Base-by-base conservation (phyloP, 1,284 basidiomycete genomes). In the Irpex sp. region DNA sequence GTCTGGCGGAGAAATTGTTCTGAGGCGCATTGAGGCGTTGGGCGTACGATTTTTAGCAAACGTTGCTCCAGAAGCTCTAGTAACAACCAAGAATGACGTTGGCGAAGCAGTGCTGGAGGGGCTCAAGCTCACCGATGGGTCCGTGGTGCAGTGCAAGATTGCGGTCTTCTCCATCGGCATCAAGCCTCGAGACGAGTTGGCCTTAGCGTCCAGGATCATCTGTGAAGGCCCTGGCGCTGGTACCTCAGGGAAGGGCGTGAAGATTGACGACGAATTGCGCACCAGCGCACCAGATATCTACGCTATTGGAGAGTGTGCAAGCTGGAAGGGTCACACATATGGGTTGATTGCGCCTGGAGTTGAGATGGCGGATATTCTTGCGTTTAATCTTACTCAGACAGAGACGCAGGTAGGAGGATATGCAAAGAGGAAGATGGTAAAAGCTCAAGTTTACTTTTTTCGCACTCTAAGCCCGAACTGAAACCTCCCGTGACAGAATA, bases 301-400 rank as follows among this genome's bases (percentile, higher is more conserved):
- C 66, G 91, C 91, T 2, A 87, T 93, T 59, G 91, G 91, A 2
- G 91, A 92, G 72, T 92, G 90, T 70, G 89, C 89, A 0, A 82
- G 79, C 58, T 92, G 88, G 87, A 81, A 80, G 61, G 84, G 81
- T 2, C 85, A 89, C 61, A 87, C 84, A 3, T 92, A 86, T 67
- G 89, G 89, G 11, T 76, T 91, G 21, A 89, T 92, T 67, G 88
- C 83, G 6, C 89, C 88, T 11, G 88, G 88, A 59, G 79, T 89
- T 61, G 88, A 91, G 74, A 91, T 91, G 89, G 89, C 89, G 31
- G 87, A 89, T 69, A 86, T 91, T 59, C 79, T 93, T 3, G 79
- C 88, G 0, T 92, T 89, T 79, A 93, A 93, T 75, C 76, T 93
- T 9, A 88, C 86, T 1, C 80, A 82, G 69, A 79, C 79, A 2